Percentiles rank a stretch among this genome's conserved stretches.
Evolutionary conservation across 2,329 filamentous ascomycete species (phyloP).

Genomic region (Fusarium denticulatum): DNA sequence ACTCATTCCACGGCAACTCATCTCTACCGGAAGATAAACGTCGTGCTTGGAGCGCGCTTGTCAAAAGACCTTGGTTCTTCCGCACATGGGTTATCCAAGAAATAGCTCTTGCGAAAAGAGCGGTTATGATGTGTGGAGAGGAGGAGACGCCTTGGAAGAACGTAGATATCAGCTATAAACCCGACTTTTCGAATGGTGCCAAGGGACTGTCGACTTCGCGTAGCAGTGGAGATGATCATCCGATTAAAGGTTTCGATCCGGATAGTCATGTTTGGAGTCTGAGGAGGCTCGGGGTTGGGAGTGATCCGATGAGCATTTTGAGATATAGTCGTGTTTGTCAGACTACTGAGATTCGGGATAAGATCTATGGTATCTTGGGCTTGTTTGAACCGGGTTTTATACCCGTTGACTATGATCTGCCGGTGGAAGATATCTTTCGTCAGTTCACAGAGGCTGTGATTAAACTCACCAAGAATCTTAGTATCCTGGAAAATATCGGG

Average conservation of each 20-base stretch:
- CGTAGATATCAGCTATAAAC: background rate
- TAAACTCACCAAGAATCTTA: background rate
- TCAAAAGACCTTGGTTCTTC: conserved; percentile 23
- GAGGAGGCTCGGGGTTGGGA: background rate
- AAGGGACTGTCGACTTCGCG: background rate
- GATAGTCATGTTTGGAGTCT: conserved; percentile 11
- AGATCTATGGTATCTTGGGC: conserved; percentile 7
- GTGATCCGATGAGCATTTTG: conserved; percentile 5
- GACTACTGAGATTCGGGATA: conserved; percentile 13
- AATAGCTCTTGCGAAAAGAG: conserved; percentile 3
- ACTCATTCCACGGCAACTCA: fast-evolving
- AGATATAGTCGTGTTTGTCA: conserved; percentile 12
- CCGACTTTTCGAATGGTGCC: conserved; percentile 3
- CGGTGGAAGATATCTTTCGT: conserved; percentile 8
- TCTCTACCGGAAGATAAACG: background rate
- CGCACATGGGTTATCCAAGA: conserved; percentile 27
- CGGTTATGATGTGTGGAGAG: conserved; percentile 9
- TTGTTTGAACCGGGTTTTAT: conserved; percentile 8
- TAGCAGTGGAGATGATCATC: background rate
- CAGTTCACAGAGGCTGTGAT: conserved; percentile 12
- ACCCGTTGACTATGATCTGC: background rate
- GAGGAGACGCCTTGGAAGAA: background rate
- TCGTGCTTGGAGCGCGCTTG: background rate
- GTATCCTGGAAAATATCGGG: background rate
- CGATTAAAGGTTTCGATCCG: background rate